These are phyloP conservation scores for Coelastrella sp. DNA, from an alignment of 139 green algal species.

Conservation along the genomic window DNA sequence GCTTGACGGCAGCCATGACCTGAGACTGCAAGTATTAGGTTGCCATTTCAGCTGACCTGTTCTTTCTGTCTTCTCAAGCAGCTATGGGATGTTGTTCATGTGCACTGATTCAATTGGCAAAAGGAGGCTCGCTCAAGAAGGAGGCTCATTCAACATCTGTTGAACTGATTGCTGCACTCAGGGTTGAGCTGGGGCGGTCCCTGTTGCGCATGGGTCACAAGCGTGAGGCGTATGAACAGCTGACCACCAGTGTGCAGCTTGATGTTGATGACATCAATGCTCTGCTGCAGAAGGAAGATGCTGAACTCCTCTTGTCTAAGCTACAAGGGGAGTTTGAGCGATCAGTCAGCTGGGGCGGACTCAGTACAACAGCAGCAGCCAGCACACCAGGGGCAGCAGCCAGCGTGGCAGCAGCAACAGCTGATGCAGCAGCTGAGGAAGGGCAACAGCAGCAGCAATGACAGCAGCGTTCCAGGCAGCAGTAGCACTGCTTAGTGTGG, in stretches of 20 bases:
- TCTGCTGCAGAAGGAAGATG: slow-evolving; percentile 55
- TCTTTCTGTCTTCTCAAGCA: too few relatives aligned
- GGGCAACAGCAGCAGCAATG: neutral
- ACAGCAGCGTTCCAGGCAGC: neutral
- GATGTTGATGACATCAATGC: slow-evolving; percentile 72
- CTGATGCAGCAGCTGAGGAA: neutral
- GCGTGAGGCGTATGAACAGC: slow-evolving; percentile 53
- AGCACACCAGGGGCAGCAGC: too few relatives aligned
- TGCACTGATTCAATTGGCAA: too few relatives aligned
- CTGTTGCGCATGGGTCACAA: slow-evolving; percentile 53
- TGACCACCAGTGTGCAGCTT: slow-evolving; percentile 51
- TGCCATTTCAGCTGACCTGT: too few relatives aligned
- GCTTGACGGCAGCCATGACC: too few relatives aligned
- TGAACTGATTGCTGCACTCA: too few relatives aligned
- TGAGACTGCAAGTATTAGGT: too few relatives aligned
- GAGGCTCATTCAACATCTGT: too few relatives aligned
- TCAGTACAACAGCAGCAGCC: slow-evolving; percentile 13
- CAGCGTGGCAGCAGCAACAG: neutral
- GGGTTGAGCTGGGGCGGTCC: slow-evolving; percentile 74
- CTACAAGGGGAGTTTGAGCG: slow-evolving; percentile 45
- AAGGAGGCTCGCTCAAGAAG: too few relatives aligned
- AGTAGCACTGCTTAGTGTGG: too few relatives aligned
- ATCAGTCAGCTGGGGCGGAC: slow-evolving; percentile 28
- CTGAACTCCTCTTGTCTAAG: slow-evolving; percentile 48
- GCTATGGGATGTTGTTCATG: too few relatives aligned